Conservation (phyloP, 1,284 basidiomycete genomes). For the Inonotus obliquus region DNA sequence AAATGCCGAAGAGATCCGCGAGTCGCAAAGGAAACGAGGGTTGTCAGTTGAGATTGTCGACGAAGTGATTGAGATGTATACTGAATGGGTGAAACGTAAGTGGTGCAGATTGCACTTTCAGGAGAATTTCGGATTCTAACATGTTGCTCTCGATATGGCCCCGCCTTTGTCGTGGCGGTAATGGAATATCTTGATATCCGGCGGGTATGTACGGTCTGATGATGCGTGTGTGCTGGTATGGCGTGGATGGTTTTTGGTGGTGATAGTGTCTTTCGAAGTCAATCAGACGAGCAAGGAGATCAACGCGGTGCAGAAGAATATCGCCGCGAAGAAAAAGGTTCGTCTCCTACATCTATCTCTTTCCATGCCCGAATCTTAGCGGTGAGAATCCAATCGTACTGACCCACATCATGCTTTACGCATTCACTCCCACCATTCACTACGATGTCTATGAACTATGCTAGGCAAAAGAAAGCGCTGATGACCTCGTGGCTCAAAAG, state of each 20-base stretch:
- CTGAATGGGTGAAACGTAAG: slow-evolving; percentile 89
- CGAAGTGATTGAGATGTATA: slow-evolving; percentile 89
- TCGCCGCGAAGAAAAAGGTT: slow-evolving; percentile 91
- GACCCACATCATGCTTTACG: too few species aligned
- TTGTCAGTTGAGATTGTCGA: slow-evolving; percentile 90
- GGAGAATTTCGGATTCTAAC: too few species aligned
- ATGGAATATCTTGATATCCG: not conserved
- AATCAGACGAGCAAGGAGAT: slow-evolving; percentile 78
- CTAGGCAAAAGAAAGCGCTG: slow-evolving; percentile 87
- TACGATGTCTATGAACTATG: too few species aligned
- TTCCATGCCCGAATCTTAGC: too few species aligned
- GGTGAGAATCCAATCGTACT: too few species aligned
- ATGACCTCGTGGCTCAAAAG: slow-evolving; percentile 81
- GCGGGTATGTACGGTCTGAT: not conserved
- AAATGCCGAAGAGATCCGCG: slow-evolving; percentile 88
- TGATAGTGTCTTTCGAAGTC: slow-evolving; percentile 78
- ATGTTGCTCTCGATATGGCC: too few species aligned
- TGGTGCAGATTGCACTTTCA: slow-evolving; percentile 20
- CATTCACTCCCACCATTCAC: too few species aligned
- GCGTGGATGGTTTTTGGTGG: not conserved
- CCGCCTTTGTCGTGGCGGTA: not conserved
- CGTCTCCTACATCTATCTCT: not conserved
- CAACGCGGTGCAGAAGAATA: slow-evolving; percentile 91
- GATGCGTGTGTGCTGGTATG: not conserved
- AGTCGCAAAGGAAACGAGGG: slow-evolving; percentile 90